phyloP scores from a whole-genome alignment of 2,329 filamentous ascomycete genomes.

The Botrytis aclada region DNA sequence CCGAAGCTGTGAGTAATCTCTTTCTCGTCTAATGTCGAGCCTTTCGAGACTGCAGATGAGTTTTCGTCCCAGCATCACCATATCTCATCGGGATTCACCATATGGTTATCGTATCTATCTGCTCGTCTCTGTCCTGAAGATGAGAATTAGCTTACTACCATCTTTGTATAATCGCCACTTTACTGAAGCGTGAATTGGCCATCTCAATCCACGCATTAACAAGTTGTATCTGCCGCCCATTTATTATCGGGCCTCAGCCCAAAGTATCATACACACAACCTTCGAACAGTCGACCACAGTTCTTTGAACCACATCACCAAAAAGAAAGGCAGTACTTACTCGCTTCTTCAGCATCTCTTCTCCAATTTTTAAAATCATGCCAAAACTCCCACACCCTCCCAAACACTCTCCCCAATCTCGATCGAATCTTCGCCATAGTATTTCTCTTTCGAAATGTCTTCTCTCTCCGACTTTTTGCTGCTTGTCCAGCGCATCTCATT shows the following conservation, averaged over 20 bases:
- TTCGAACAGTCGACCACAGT: neutral
- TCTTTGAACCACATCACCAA: neutral
- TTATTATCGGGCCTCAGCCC: no score
- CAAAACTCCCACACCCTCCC: neutral
- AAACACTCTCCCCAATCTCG: neutral
- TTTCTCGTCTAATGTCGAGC: neutral
- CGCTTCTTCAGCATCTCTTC: neutral
- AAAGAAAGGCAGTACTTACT: neutral
- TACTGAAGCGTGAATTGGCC: no score
- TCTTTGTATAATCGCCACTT: rapidly evolving
- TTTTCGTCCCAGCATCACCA: neutral
- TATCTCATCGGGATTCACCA: conserved; percentile 6
- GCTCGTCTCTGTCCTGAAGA: neutral
- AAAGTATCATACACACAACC: no score
- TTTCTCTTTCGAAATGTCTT: neutral
- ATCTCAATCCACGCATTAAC: neutral
- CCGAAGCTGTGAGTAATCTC: neutral
- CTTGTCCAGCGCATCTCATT: neutral
- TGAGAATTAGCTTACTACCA: neutral
- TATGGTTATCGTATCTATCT: conserved; percentile 13
- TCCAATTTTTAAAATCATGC: neutral
- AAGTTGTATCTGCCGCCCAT: neutral
- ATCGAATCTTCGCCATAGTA: neutral
- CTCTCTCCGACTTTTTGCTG: neutral
- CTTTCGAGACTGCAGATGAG: neutral